Base-by-base conservation (phyloP, 345 rosid genomes). In the Durio zibethinus region DNA sequence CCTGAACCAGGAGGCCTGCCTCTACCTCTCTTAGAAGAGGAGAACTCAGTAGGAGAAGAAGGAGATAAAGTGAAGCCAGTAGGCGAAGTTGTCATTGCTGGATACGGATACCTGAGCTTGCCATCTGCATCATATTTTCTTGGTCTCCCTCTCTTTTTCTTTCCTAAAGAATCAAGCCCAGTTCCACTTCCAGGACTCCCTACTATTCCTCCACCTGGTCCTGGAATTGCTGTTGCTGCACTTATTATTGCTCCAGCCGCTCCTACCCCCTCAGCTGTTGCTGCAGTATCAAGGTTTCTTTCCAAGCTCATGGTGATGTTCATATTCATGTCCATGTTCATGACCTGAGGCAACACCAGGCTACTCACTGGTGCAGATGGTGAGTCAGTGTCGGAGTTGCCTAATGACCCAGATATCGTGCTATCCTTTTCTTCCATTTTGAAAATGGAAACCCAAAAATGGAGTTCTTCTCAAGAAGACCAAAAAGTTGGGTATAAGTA, bases 1-100 rank as follows among this genome's bases (percentile, higher is more conserved):
- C 89, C 84, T 61, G 89, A 81, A 42, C 92, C 90, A 70, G 82
- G 65, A 79, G 89, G 86, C 79, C 88, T 62, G 25, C 92, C 93
- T 63, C 91, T 83, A 67, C 89, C 87, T 62, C 83, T 83, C 73
- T 85, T 89, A 1, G 86, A 54, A 61, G 80, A 73, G 53, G 81
- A 72, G 47, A 79, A 77, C 40, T 76, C 83, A 3, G 80, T 48
- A 36, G 88, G 77, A 47, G 82, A 65, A 12, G 80, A 69, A 61
- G 84, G 83, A 73, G 86, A 74, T 42, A 82, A 70, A 78, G 86
- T 73, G 68, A 84, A 85, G 3, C 84, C 86, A 57, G 82, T 62
- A 7, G 84, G 77, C 54, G 84, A 15, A 53, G 79, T 33, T 16
- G 66, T 20, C 70, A 48, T 40, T 1, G 50, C 38, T 42, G 14